Evolutionary conservation across 225 moss, liverwort and hornwort genomes (phyloP).

Genomic region (Asterella californica): DNA sequence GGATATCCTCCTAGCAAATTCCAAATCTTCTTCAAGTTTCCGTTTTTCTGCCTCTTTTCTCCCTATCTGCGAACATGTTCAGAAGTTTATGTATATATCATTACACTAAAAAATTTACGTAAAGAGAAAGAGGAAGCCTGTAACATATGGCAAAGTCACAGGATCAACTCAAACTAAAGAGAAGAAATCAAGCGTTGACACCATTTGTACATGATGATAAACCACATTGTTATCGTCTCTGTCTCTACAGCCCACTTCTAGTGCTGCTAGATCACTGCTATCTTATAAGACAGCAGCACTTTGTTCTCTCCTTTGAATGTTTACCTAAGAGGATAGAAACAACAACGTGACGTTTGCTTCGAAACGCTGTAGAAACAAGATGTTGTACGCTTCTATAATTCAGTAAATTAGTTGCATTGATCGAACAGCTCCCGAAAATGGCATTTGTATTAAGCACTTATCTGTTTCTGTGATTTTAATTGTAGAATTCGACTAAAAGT

Average conservation of each 20-base stretch:
- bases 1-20: neutral
- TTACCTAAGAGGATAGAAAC: neutral
- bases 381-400: no score
- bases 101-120: neutral
- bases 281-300: neutral
- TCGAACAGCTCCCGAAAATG: neutral
- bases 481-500: neutral
- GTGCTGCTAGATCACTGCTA: no score
- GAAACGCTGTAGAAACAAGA: no score
- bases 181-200: no score
- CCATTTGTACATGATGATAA: no score
- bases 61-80: neutral
- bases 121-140: neutral
- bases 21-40: constrained; percentile 1
- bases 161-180: no score
- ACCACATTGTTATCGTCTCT: no score
- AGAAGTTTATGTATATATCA: neutral
- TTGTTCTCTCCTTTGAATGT: neutral
- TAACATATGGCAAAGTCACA: no score
- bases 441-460: neutral
- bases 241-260: no score
- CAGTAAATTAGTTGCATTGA: neutral
- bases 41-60: neutral
- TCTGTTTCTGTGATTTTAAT: neutral
- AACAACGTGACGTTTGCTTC: neutral